Percentiles rank a stretch among this genome's conserved stretches.
phyloP scores from a whole-genome alignment of 768 basidiomycete genomes.

The Wakefieldia striispora region DNA sequence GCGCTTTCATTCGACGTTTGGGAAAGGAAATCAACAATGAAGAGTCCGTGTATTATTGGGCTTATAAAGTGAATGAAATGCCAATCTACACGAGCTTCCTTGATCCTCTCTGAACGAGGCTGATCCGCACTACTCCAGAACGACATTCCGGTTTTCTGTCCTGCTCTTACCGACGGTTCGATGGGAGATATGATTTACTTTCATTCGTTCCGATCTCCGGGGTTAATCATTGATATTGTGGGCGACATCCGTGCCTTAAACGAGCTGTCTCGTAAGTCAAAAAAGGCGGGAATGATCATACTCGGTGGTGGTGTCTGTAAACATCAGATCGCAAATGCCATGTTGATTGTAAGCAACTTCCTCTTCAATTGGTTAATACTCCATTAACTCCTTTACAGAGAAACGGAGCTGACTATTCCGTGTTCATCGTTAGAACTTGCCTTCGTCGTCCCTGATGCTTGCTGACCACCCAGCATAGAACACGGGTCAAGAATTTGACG shows the following conservation, averaged over 20 bases:
- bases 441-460: background rate
- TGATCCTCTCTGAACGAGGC: slow-evolving; percentile 16
- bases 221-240: slow-evolving; percentile 89
- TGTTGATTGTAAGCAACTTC: slow-evolving; percentile 78
- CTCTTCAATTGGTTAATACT: background rate
- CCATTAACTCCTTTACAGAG: slow-evolving; percentile 49
- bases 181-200: slow-evolving; percentile 99
- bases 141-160: slow-evolving; percentile 97
- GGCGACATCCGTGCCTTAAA: slow-evolving; percentile 90
- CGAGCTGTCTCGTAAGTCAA: slow-evolving; percentile 81
- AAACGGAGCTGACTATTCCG: slow-evolving; percentile 96
- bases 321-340: slow-evolving; percentile 99
- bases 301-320: slow-evolving; percentile 98
- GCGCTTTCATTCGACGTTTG: slow-evolving; percentile 85
- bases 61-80: slow-evolving; percentile 80
- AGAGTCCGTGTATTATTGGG: slow-evolving; percentile 99
- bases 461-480: slow-evolving; percentile 50
- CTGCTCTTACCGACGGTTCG: slow-evolving; percentile 96
- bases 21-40: slow-evolving; percentile 98
- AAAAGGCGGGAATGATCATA: slow-evolving; percentile 97
- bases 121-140: slow-evolving; percentile 58
- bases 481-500: slow-evolving; percentile 99
- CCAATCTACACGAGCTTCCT: slow-evolving; percentile 10
- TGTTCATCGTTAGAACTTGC: slow-evolving; percentile 72
- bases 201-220: slow-evolving; percentile 88